Evolutionary conservation across 352 stramenopile genomes (phyloP).

Genomic region (Pythium apleroticum): DNA sequence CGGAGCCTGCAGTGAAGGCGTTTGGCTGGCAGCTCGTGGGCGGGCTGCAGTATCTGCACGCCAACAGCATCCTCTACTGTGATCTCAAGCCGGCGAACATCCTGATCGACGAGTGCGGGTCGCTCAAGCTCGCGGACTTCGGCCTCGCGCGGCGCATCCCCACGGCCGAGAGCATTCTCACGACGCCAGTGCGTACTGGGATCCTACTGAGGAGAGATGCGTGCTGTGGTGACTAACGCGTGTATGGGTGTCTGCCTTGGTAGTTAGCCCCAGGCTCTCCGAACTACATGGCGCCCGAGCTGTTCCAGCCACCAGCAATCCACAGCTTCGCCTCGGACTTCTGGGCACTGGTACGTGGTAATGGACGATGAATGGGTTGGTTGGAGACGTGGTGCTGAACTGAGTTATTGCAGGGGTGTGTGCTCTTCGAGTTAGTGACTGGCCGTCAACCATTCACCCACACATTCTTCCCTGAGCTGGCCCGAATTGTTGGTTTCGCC

Average conservation of each 20-base stretch:
- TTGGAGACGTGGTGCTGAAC: neutral
- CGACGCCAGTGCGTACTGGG: constrained; percentile 34
- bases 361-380: neutral
- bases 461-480: constrained; percentile 70
- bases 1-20: constrained; percentile 67
- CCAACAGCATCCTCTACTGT: constrained; percentile 87
- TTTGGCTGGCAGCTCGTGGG: constrained; percentile 77
- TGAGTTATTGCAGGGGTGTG: constrained; percentile 51
- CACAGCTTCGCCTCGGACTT: constrained; percentile 91
- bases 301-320: constrained; percentile 82
- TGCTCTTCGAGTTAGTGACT: constrained; percentile 76
- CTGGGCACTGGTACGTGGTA: constrained; percentile 65
- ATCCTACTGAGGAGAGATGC: neutral
- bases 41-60: constrained; percentile 89
- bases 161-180: constrained; percentile 35
- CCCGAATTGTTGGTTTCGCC: constrained; percentile 57
- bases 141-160: constrained; percentile 84
- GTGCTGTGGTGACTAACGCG: neutral
- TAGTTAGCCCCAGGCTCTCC: constrained; percentile 73
- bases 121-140: constrained; percentile 91
- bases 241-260: no score
- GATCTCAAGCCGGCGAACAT: constrained; percentile 91
- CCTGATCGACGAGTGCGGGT: constrained; percentile 92
- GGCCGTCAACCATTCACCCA: constrained; percentile 70
- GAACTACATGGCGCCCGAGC: constrained; percentile 92